Evolutionary conservation across 1,284 basidiomycete genomes (phyloP).

Genomic region (Paramarasmius palmivorus): DNA sequence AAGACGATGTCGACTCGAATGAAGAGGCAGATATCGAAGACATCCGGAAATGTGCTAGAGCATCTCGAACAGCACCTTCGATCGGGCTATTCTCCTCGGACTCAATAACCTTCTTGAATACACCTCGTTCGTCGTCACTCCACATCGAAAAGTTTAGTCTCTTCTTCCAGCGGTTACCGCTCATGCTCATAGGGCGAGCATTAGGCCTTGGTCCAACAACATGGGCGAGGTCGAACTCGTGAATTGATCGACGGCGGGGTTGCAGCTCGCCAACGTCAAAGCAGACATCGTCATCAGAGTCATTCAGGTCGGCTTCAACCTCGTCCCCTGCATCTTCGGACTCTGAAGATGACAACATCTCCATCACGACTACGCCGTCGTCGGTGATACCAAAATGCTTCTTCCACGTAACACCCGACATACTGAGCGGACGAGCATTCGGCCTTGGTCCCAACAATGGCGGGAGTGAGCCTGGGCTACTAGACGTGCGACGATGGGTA

Average conservation of each 20-base stretch:
- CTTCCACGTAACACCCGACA: conserved; percentile 2
- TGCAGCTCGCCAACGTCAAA: neutral
- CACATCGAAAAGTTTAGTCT: neutral
- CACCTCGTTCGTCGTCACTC: neutral
- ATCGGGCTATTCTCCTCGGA: too few species aligned
- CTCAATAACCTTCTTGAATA: too few species aligned
- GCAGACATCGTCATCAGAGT: conserved; percentile 1
- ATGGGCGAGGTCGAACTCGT: neutral
- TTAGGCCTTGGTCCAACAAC: neutral
- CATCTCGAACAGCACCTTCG: too few species aligned
- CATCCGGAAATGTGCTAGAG: too few species aligned
- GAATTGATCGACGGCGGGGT: neutral
- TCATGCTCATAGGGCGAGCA: conserved; percentile 4
- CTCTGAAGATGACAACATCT: neutral
- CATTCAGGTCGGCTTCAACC: neutral
- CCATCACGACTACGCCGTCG: neutral
- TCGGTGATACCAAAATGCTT: neutral
- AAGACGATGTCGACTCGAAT: too few species aligned
- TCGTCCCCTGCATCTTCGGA: neutral
- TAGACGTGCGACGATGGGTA: too few species aligned
- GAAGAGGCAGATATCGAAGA: too few species aligned
- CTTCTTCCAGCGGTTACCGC: neutral
- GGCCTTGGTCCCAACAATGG: neutral
- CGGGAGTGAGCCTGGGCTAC: neutral
- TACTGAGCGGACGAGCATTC: neutral